Conservation (phyloP, 2,329 filamentous ascomycete species). For the Colletotrichum spaethianum region DNA sequence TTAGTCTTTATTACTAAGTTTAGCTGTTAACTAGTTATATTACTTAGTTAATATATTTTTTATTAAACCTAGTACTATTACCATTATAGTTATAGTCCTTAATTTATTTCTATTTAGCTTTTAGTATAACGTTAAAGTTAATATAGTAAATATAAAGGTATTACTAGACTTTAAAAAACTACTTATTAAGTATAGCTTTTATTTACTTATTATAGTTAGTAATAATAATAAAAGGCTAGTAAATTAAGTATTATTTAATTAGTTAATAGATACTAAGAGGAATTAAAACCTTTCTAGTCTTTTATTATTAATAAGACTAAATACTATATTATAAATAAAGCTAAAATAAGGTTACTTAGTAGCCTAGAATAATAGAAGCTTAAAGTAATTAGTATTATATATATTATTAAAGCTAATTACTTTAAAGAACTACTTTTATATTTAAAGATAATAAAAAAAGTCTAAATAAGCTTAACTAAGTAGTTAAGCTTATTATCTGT, state of each 20-base stretch:
- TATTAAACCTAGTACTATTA: background rate
- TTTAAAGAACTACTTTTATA: conserved; percentile 35
- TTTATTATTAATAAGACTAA: too few relatives aligned
- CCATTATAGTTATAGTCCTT: background rate
- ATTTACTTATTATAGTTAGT: background rate
- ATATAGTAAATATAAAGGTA: background rate
- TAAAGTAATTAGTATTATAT: background rate
- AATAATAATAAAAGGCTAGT: background rate
- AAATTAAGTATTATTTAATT: background rate
- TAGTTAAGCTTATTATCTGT: conserved; percentile 32
- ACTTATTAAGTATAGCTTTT: background rate
- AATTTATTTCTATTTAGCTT: background rate
- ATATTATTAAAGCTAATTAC: conserved; percentile 12
- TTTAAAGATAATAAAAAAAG: conserved; percentile 36
- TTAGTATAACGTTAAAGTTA: background rate
- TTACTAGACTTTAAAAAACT: background rate
- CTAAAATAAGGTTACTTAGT: too few relatives aligned
- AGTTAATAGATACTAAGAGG: too few relatives aligned
- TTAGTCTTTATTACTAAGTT: background rate
- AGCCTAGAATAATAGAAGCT: background rate
- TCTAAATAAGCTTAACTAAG: conserved; percentile 41
- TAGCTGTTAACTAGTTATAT: too few relatives aligned
- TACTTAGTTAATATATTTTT: background rate
- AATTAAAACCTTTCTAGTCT: too few relatives aligned
- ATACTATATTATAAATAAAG: too few relatives aligned